Percentiles rank a stretch among this genome's conserved stretches.
phyloP scores from a whole-genome alignment of 768 basidiomycete genomes.

The Lentinula edodes region DNA sequence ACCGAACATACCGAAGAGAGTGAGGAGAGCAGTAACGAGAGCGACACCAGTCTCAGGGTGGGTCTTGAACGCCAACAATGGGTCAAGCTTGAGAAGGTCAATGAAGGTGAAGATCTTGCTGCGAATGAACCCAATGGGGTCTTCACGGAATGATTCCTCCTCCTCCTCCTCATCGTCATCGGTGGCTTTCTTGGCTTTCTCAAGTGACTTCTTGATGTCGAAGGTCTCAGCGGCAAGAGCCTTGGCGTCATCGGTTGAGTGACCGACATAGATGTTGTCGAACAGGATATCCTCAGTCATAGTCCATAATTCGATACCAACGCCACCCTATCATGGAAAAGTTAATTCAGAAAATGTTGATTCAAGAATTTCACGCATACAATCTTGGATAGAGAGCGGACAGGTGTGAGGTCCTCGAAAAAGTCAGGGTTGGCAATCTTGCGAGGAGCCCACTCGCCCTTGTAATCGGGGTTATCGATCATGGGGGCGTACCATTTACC shows the following conservation, averaged over 20 bases:
- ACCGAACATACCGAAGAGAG: constrained; percentile 82
- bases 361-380: constrained; percentile 31
- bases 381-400: constrained; percentile 82
- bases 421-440: constrained; percentile 87
- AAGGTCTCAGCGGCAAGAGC: constrained; percentile 84
- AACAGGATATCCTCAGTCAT: constrained; percentile 97
- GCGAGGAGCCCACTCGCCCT: constrained; percentile 88
- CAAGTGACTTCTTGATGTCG: constrained; percentile 81
- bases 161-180: constrained; percentile 43
- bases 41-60: constrained; percentile 86
- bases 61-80: constrained; percentile 75
- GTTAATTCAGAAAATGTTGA: not conserved
- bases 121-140: constrained; percentile 79
- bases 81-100: constrained; percentile 69
- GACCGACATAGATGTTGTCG: constrained; percentile 91
- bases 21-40: constrained; percentile 67
- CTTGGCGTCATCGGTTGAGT: constrained; percentile 84
- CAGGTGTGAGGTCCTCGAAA: constrained; percentile 84
- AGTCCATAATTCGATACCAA: constrained; percentile 98
- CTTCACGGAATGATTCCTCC: constrained; percentile 53
- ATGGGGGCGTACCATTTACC: constrained; percentile 96
- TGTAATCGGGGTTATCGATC: constrained; percentile 98
- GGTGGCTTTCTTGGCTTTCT: constrained; percentile 57
- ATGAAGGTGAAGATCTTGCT: constrained; percentile 75
- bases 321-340: constrained; percentile 56